Evolutionary conservation across 192 early-diverging fungal genomes (phyloP).

Genomic region (Coemansia reversa): DNA sequence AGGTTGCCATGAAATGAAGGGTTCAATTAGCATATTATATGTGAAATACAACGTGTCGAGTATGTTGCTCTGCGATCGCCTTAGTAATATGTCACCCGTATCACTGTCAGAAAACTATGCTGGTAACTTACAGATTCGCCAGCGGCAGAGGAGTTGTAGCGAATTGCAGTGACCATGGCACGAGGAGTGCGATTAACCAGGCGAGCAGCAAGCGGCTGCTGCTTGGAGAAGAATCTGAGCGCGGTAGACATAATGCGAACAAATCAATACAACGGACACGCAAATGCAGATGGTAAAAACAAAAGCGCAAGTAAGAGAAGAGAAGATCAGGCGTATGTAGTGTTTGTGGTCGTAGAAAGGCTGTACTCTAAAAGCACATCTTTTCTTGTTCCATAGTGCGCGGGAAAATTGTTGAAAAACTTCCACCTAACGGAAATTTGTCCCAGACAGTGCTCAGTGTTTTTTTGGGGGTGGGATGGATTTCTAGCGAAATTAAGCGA

Average conservation of each 20-base stretch:
- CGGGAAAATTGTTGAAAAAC: slow-evolving; percentile 18
- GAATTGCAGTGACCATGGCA: slow-evolving; percentile 26
- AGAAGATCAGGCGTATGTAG: not conserved
- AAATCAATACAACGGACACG: slow-evolving; percentile 6
- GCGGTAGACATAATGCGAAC: slow-evolving; percentile 34
- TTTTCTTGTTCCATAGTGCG: not conserved
- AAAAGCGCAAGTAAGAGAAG: slow-evolving; percentile 7
- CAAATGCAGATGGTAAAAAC: not conserved
- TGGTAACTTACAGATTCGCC: slow-evolving; percentile 41
- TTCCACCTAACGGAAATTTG: slow-evolving; percentile 16
- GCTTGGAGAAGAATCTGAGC: slow-evolving; percentile 41
- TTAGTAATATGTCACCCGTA: too few relatives aligned
- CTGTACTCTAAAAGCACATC: not conserved
- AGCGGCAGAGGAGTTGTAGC: slow-evolving; percentile 35
- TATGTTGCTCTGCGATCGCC: too few relatives aligned
- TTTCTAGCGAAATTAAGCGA: too few relatives aligned
- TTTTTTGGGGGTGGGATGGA: not conserved
- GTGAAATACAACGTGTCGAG: too few relatives aligned
- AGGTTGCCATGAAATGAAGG: too few relatives aligned
- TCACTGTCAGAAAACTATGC: too few relatives aligned
- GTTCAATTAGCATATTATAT: slow-evolving; percentile 7
- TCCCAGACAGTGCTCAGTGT: not conserved
- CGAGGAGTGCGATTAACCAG: slow-evolving; percentile 38
- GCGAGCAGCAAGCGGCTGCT: slow-evolving; percentile 38
- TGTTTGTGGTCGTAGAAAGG: slow-evolving; percentile 9